Percentiles rank a stretch among this genome's conserved stretches.
phyloP scores from a whole-genome alignment of 2,329 filamentous ascomycete genomes.

The Monosporascus sp. region DNA sequence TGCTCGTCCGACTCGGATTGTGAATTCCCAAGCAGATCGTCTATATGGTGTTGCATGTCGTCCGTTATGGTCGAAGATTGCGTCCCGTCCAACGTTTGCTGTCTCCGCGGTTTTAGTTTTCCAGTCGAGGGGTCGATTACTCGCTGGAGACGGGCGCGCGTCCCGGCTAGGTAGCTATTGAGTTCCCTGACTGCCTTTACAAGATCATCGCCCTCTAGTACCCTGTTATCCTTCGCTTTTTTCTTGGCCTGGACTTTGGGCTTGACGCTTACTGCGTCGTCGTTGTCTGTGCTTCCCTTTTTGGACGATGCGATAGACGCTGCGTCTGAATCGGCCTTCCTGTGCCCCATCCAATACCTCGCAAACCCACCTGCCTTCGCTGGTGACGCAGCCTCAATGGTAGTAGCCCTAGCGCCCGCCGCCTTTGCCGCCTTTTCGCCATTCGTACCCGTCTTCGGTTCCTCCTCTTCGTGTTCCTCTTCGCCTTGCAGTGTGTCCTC shows the following conservation, averaged over 20 bases:
- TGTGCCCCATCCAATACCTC: constrained; percentile 46
- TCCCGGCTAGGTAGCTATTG: constrained; percentile 82
- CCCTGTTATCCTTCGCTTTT: constrained; percentile 41
- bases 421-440: constrained; percentile 26
- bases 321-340: constrained; percentile 45
- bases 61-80: constrained; percentile 45
- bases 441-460: constrained; percentile 28
- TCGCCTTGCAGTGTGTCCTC: constrained; percentile 41
- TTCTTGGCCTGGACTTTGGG: constrained; percentile 35
- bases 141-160: constrained; percentile 60
- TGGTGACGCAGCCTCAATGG: constrained; percentile 26
- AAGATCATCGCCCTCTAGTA: constrained; percentile 75
- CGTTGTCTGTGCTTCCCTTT: constrained; percentile 41
- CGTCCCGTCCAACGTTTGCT: background rate
- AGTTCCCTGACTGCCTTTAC: constrained; percentile 76
- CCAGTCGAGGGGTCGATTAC: constrained; percentile 58
- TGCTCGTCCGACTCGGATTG: constrained; percentile 48
- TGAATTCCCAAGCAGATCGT: constrained; percentile 33
- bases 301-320: constrained; percentile 57
- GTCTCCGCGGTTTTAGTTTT: constrained; percentile 49
- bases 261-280: constrained; percentile 51
- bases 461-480: constrained; percentile 30
- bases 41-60: constrained; percentile 29
- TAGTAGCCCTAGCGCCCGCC: constrained; percentile 16
- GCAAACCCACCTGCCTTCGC: constrained; percentile 43